These are phyloP conservation scores for Colletotrichum echinochloae DNA, from an alignment of 2,329 filamentous ascomycete genomes.

Conservation along the genomic window DNA sequence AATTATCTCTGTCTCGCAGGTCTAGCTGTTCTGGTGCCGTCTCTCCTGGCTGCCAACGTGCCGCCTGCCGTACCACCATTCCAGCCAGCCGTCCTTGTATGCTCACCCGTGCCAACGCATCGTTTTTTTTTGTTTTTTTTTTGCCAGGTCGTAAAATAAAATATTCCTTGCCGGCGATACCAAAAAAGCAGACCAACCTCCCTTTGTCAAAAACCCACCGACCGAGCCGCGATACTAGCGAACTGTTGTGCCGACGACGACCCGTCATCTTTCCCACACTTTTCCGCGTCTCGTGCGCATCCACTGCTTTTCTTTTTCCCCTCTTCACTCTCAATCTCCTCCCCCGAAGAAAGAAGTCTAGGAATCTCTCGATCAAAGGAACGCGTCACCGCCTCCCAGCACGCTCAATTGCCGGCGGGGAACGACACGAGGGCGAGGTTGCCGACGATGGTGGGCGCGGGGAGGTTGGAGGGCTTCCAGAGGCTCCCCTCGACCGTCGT, in stretches of 20 bases:
- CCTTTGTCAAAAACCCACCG: neutral
- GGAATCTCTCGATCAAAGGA: neutral
- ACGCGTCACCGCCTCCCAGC: neutral
- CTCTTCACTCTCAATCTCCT: too few species aligned
- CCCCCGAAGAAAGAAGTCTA: neutral
- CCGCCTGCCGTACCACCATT: neutral
- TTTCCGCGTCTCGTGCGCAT: too few species aligned
- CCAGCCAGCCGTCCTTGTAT: neutral
- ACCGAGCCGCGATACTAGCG: too few species aligned
- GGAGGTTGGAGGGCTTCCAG: neutral
- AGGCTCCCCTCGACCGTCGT: neutral
- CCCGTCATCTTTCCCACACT: neutral
- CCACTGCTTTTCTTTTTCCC: too few species aligned
- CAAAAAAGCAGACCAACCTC: neutral
- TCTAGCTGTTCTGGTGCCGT: neutral
- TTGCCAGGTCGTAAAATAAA: neutral
- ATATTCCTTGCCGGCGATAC: neutral
- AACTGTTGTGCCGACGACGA: neutral
- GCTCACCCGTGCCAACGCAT: neutral
- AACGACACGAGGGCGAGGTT: neutral
- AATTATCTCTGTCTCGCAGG: neutral
- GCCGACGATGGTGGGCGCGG: neutral
- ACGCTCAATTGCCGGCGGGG: neutral
- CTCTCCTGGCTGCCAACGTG: neutral
- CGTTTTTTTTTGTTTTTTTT: too few species aligned